Conservation (phyloP, 257 asterid species). For the Ehretia macrophylla region DNA sequence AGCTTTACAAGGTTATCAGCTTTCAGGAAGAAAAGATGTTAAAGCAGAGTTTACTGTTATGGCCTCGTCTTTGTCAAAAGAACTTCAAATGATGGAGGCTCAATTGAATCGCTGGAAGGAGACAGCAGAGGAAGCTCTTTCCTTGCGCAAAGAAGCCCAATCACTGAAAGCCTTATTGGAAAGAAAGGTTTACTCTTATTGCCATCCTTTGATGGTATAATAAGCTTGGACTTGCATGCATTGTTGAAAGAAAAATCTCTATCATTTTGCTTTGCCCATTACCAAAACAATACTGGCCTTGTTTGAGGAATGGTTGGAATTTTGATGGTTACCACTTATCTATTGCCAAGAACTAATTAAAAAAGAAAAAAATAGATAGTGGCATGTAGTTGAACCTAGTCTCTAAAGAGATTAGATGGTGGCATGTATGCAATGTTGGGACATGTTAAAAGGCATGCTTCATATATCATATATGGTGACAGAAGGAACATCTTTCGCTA, state of each 20-base stretch:
- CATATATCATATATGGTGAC: no score
- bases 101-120: constrained; percentile 80
- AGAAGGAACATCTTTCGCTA: no score
- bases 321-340: no score
- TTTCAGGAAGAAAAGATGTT: constrained; percentile 75
- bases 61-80: constrained; percentile 89
- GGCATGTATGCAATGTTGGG: no score
- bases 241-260: background rate
- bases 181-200: constrained; percentile 46
- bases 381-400: no score
- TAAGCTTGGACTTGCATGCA: constrained; percentile 6
- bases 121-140: constrained; percentile 78
- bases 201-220: background rate
- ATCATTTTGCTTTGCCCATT: background rate
- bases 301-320: no score
- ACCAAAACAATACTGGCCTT: no score
- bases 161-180: constrained; percentile 55
- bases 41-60: constrained; percentile 86
- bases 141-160: constrained; percentile 67
- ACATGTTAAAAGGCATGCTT: no score
- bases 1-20: constrained; percentile 18
- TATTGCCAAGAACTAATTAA: no score
- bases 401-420: no score
- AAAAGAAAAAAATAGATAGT: no score
- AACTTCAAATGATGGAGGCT: constrained; percentile 78